Percentiles rank a stretch among this genome's conserved stretches.
Evolutionary conservation across 345 rosid species (phyloP).

Genomic region (Salix viminalis): DNA sequence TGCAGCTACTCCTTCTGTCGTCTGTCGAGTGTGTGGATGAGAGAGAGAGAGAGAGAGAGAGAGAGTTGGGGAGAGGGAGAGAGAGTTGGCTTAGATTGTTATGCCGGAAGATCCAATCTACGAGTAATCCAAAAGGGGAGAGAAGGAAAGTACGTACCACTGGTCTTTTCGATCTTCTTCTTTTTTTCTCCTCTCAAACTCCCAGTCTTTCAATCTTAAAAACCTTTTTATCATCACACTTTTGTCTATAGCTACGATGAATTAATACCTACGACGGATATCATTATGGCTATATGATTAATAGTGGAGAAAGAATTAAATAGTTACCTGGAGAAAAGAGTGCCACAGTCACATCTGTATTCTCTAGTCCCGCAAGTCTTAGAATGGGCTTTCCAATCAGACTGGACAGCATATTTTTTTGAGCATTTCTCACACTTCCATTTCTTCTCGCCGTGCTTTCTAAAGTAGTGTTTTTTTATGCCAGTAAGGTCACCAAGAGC

Average conservation of each 20-base stretch:
- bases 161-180: not conserved
- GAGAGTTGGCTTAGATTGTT: not conserved
- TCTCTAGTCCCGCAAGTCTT: conserved; percentile 20
- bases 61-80: too few species aligned
- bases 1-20: conserved; percentile 12
- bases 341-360: conserved; percentile 22
- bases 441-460: conserved; percentile 28
- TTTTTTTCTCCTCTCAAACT: not conserved
- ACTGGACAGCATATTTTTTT: conserved; percentile 20
- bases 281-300: not conserved
- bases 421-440: conserved; percentile 28
- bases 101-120: not conserved
- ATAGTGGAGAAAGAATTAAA: not conserved
- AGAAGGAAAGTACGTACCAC: not conserved
- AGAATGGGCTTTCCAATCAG: conserved; percentile 29
- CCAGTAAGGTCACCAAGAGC: conserved; percentile 29
- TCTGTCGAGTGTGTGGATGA: not conserved
- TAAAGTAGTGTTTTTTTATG: conserved; percentile 19
- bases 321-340: conserved; percentile 23
- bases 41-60: not conserved
- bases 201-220: not conserved
- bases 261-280: not conserved
- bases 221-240: not conserved
- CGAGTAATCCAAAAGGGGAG: not conserved
- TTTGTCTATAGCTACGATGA: not conserved